Evolutionary conservation across 257 asterid species (phyloP), one percentile per base, ranked within the genome.

Genomic region (Ophiorrhiza pumila): DNA sequence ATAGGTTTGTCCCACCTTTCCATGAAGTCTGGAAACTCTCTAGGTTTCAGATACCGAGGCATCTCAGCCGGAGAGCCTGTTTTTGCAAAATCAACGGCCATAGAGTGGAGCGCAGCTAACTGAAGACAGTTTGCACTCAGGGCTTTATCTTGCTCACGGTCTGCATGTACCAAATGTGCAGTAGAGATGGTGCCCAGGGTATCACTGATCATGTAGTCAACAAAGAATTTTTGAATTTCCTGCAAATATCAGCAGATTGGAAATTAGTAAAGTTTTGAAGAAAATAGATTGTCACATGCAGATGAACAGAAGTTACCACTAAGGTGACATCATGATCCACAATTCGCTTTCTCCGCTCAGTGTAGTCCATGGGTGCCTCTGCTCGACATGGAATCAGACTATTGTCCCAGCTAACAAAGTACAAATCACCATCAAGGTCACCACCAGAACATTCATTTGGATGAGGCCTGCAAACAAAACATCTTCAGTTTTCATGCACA

Each of bases 391-490:
- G 99, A 70, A 90, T 69, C 53, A 94, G 88, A 74, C 58, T 83
- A 77, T 81, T 73, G 46, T 91, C 99, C 99, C 97, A 94, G 87
- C 99, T 91, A 68, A 94, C 75, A 46, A 91, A 94, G 78, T 94
- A 94, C 34, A 86, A 80, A 79, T 94, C 99, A 47, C 99, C 99
- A 76, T 94, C 99, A 71, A 94, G 98, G 82, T 94, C 99, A 63
- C 98, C 98, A 65, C 98, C 97, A 12, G 98, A 93, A 82, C 98
- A 93, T 87, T 93, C 98, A 74, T 88, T 93, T 29, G 98, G 97
- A 77, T 93, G 98, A 79, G 98, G 98, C 96, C 98, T 91, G 89
- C 61, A 80, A 64, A 43, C 25, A 70, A 15, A 1, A 15, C 35
- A 13, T 60, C 56, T 59, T 45, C 46, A 23, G 27, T 49, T 15